Conservation (phyloP, 345 rosid species). For the Citrus cavaleriei region DNA sequence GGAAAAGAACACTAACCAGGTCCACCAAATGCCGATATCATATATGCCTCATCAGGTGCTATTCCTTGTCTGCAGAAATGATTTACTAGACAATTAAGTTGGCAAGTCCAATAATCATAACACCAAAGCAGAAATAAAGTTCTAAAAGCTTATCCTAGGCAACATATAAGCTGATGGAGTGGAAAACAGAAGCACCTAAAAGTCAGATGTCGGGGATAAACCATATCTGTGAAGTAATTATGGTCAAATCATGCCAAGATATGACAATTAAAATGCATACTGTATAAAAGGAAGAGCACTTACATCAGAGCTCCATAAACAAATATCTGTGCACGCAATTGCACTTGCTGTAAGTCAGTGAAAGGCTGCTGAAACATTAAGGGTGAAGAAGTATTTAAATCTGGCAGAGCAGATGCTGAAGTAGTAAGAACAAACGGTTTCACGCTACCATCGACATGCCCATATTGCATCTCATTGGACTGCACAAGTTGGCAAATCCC, state of each 20-base stretch:
- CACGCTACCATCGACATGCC: constrained; percentile 38
- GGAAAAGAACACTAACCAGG: constrained; percentile 47
- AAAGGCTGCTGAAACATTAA: constrained; percentile 79
- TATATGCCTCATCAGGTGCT: constrained; percentile 91
- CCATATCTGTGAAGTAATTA: neutral
- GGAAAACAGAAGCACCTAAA: neutral
- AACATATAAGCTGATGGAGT: neutral
- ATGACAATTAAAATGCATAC: neutral
- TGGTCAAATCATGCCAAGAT: neutral
- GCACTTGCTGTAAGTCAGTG: constrained; percentile 96
- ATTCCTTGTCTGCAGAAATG: constrained; percentile 72
- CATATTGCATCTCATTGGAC: constrained; percentile 55
- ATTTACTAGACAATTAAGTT: constrained; percentile 5
- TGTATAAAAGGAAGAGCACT: constrained; percentile 21
- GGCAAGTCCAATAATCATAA: constrained; percentile 3
- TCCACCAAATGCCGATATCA: constrained; percentile 98
- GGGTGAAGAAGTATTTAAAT: constrained; percentile 58
- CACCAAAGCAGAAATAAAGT: neutral
- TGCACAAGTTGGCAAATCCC: constrained; percentile 44
- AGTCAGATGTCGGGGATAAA: neutral
- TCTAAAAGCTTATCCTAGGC: neutral
- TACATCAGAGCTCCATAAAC: constrained; percentile 97
- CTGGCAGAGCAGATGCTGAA: constrained; percentile 57
- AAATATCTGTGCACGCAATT: constrained; percentile 97
- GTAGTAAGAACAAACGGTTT: constrained; percentile 50